Percentiles rank a stretch among this genome's conserved stretches.
phyloP scores from a whole-genome alignment of 352 stramenopile genomes.

The Plasmopara muralis region DNA sequence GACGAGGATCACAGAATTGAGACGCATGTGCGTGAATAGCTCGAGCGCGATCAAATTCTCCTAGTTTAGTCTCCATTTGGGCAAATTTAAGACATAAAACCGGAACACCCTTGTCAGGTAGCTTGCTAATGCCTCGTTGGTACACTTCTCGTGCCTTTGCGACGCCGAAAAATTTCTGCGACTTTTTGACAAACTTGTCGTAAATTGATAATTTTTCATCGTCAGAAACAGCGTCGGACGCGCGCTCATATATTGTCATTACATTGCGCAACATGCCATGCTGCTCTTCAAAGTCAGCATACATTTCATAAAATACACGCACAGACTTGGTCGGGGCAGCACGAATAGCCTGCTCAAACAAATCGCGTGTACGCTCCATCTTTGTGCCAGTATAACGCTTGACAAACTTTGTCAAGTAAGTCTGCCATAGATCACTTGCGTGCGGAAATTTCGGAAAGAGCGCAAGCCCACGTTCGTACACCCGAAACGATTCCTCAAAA shows the following conservation, averaged over 20 bases:
- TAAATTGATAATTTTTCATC: conserved; percentile 93
- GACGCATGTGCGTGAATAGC: conserved; percentile 93
- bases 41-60: conserved; percentile 95
- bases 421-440: conserved; percentile 91
- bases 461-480: conserved; percentile 86
- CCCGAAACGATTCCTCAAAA: conserved; percentile 93
- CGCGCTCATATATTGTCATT: conserved; percentile 93
- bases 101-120: conserved; percentile 88
- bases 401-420: conserved; percentile 95
- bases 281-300: conserved; percentile 95
- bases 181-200: conserved; percentile 91
- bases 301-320: conserved; percentile 71
- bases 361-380: conserved; percentile 93
- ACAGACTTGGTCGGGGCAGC: conserved; percentile 84
- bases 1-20: conserved; percentile 96
- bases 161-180: conserved; percentile 94
- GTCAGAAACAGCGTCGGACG: conserved; percentile 80
- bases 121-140: conserved; percentile 90
- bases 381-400: conserved; percentile 94
- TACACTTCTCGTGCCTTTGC: conserved; percentile 96
- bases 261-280: conserved; percentile 95
- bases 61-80: conserved; percentile 93
- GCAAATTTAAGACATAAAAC: conserved; percentile 95
- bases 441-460: conserved; percentile 93
- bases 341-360: conserved; percentile 94